A percentile compares a stretch with the other conserved stretches of the same genome.
phyloP scores from a whole-genome alignment of 805 yeast species.

The Hyphopichia homilentoma region DNA sequence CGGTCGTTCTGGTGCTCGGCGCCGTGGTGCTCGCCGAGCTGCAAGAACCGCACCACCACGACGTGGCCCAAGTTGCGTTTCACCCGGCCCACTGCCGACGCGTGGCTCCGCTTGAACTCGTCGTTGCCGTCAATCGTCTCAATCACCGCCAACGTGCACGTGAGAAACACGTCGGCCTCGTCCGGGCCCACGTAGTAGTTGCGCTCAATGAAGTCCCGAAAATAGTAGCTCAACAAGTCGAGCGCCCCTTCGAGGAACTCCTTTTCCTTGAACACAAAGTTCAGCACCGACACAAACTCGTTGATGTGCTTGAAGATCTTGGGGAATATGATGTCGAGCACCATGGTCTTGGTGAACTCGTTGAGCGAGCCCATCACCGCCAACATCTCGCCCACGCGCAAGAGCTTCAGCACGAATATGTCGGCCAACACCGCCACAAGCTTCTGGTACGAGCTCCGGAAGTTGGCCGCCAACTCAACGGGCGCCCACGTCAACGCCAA shows the following conservation, averaged over 20 bases:
- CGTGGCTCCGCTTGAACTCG: conserved; percentile 3
- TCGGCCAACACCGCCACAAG: conserved; percentile 30
- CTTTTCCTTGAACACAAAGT: conserved; percentile 32
- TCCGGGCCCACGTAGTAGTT: conserved; percentile 19
- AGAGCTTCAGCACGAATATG: conserved; percentile 29
- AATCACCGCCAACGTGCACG: conserved; percentile 26
- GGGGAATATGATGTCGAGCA: conserved; percentile 34
- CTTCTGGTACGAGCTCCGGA: conserved; percentile 19
- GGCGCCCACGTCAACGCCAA: conserved; percentile 22
- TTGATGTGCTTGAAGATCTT: conserved; percentile 30
- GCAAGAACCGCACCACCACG: conserved; percentile 23
- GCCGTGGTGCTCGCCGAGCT: conserved; percentile 13
- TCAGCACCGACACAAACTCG: conserved; percentile 28
- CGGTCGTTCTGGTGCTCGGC: not conserved
- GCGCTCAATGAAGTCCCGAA: conserved; percentile 24
- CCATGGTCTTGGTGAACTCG: conserved; percentile 32
- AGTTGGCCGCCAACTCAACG: conserved; percentile 10
- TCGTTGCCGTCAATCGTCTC: conserved; percentile 16
- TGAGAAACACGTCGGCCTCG: conserved; percentile 22
- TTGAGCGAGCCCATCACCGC: conserved; percentile 21
- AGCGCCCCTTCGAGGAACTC: conserved; percentile 21
- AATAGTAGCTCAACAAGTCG: conserved; percentile 23
- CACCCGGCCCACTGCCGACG: conserved; percentile 10
- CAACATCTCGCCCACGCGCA: conserved; percentile 16
- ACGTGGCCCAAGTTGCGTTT: conserved; percentile 24